A percentile compares a stretch with the other conserved stretches of the same genome.
These are phyloP conservation scores for Colletotrichum abscissum DNA, from an alignment of 2,329 filamentous ascomycete genomes.

Conservation along the genomic window DNA sequence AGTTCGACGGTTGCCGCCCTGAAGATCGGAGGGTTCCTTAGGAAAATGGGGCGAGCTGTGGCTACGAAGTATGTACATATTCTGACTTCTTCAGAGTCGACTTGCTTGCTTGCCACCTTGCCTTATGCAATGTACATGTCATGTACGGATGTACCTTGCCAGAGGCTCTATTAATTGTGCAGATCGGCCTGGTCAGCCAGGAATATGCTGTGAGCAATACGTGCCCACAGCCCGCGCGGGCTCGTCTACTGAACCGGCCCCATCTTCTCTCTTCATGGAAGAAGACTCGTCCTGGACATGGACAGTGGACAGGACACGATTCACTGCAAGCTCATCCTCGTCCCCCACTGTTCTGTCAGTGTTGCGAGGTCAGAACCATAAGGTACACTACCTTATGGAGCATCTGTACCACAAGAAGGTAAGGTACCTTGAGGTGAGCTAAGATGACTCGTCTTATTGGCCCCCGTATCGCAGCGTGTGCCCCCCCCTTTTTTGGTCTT, in stretches of 20 bases:
- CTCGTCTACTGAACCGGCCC: neutral
- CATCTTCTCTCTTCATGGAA: neutral
- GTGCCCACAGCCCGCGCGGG: neutral
- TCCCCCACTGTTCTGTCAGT: conserved; percentile 23
- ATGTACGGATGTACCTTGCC: conserved; percentile 16
- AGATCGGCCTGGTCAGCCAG: conserved; percentile 28
- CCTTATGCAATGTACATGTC: neutral
- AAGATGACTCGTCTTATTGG: conserved; percentile 32
- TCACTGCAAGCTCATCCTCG: conserved; percentile 25
- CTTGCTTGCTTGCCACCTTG: neutral
- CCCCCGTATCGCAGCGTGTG: neutral
- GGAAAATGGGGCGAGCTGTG: neutral
- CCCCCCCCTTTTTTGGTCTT: conserved; percentile 4
- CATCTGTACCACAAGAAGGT: neutral
- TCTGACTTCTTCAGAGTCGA: neutral
- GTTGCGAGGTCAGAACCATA: neutral
- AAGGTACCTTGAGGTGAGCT: neutral
- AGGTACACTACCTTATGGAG: too few relatives aligned
- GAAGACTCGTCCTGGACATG: too few relatives aligned
- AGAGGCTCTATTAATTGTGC: conserved; percentile 27
- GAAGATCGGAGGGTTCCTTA: neutral
- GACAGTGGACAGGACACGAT: neutral
- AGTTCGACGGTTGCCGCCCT: neutral
- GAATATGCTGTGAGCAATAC: conserved; percentile 17
- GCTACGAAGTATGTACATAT: neutral